Evolutionary conservation across 805 yeast species (phyloP).

Genomic region (Metschnikowia noctiluminum): DNA sequence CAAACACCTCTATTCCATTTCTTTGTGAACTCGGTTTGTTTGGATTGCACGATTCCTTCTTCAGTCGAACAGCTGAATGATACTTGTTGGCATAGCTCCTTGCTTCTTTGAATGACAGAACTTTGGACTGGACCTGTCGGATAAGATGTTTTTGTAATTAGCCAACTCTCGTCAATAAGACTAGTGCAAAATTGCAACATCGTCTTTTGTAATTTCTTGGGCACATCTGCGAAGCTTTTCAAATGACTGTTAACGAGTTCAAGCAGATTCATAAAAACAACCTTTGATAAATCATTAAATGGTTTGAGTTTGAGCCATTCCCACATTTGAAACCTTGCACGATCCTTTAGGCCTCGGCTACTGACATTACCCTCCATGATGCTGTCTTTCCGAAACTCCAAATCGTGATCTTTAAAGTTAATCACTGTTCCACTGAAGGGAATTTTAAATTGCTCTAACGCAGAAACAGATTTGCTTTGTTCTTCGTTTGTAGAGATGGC

Average conservation of each 20-base stretch:
- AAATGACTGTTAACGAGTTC: constrained; percentile 10
- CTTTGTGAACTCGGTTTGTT: constrained; percentile 19
- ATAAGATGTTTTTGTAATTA: constrained; percentile 21
- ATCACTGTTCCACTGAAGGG: constrained; percentile 28
- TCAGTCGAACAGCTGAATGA: no score
- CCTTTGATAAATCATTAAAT: constrained; percentile 27
- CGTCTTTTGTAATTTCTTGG: constrained; percentile 17
- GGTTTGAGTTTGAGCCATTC: constrained; percentile 41
- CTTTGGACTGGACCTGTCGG: constrained; percentile 13
- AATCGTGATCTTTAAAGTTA: constrained; percentile 36
- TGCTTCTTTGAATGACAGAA: constrained; percentile 10
- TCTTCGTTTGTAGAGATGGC: neutral
- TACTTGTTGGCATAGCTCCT: neutral
- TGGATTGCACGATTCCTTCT: neutral
- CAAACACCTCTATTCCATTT: constrained; percentile 33
- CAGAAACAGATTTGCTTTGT: neutral
- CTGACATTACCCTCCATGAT: neutral
- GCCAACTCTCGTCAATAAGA: constrained; percentile 18
- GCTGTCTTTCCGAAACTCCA: constrained; percentile 23
- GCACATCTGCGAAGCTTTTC: constrained; percentile 4
- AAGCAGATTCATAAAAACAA: constrained; percentile 17
- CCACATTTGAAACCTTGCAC: constrained; percentile 24
- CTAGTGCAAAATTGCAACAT: constrained; percentile 20
- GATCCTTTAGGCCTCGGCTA: constrained; percentile 5
- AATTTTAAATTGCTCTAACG: neutral